Evolutionary conservation across 169 alveolate species (phyloP).

Genomic region (Plasmodium yoelii): DNA sequence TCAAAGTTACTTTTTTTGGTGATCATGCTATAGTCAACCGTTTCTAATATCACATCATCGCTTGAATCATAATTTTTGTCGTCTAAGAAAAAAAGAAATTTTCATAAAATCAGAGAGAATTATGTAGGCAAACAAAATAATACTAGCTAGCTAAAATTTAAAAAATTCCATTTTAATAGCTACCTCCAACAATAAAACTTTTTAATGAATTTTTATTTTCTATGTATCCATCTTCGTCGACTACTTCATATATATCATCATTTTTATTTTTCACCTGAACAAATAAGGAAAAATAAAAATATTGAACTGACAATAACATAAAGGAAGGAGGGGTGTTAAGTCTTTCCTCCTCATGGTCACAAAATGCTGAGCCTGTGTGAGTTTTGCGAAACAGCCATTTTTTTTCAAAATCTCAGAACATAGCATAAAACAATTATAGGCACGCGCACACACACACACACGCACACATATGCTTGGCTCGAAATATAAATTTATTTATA

Average conservation of each 20-base stretch:
- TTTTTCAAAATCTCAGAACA: background rate
- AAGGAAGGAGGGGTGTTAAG: background rate
- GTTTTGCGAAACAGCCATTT: too few species aligned
- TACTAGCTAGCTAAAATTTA: background rate
- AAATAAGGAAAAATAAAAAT: background rate
- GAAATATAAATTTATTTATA: background rate
- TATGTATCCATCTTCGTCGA: constrained; percentile 72
- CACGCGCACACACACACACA: background rate
- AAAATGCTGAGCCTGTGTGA: background rate
- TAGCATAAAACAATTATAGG: background rate
- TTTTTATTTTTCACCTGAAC: constrained; percentile 50
- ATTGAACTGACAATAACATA: too few species aligned
- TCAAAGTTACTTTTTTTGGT: constrained; percentile 29
- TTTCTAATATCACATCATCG: constrained; percentile 63
- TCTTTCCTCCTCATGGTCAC: background rate
- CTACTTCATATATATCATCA: constrained; percentile 68
- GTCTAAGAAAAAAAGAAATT: constrained; percentile 13
- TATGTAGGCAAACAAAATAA: too few species aligned
- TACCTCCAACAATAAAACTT: constrained; percentile 70
- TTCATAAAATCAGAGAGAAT: background rate
- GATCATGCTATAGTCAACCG: constrained; percentile 12
- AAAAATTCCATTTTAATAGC: background rate
- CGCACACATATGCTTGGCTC: background rate
- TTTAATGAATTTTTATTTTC: constrained; percentile 61
- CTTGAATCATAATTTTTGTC: constrained; percentile 73